These are phyloP conservation scores for Fonsecaea multimorphosa DNA, from an alignment of 2,329 filamentous ascomycete species.

Conservation along the genomic window DNA sequence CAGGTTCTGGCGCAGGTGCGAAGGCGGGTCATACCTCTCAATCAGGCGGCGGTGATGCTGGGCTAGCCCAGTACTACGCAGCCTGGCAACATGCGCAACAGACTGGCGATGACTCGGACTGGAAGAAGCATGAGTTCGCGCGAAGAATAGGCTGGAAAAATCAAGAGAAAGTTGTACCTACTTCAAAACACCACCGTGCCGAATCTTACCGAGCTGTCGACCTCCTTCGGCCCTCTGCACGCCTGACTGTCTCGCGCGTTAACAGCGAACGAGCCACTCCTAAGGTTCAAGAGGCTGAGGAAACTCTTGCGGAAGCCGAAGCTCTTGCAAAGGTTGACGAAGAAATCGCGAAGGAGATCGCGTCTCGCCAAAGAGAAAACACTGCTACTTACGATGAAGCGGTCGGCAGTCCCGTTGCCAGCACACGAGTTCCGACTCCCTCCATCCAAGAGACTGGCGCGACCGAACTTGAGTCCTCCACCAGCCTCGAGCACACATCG, in stretches of 20 bases:
- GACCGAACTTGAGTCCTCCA: conserved; percentile 31
- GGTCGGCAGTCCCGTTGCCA: conserved; percentile 40
- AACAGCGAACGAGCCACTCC: conserved; percentile 64
- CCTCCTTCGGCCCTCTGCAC: conserved; percentile 34
- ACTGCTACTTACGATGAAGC: conserved; percentile 40
- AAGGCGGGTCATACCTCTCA: conserved; percentile 63
- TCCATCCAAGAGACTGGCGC: conserved; percentile 13
- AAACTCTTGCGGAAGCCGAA: conserved; percentile 54
- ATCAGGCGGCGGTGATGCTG: conserved; percentile 60
- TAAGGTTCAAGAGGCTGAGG: conserved; percentile 64
- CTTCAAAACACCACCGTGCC: conserved; percentile 39
- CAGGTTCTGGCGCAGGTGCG: conserved; percentile 58
- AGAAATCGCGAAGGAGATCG: conserved; percentile 78
- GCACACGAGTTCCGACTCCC: conserved; percentile 26
- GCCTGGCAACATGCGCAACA: conserved; percentile 81
- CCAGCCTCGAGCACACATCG: conserved; percentile 43
- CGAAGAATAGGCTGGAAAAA: conserved; percentile 88
- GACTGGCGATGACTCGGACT: conserved; percentile 75
- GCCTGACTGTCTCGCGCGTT: conserved; percentile 51
- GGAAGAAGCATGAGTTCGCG: conserved; percentile 89
- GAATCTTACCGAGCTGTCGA: conserved; percentile 37
- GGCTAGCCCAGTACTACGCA: conserved; percentile 88
- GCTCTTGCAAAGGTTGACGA: conserved; percentile 81
- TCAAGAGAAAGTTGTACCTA: conserved; percentile 50
- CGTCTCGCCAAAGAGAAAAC: conserved; percentile 38